Conservation (phyloP, 768 basidiomycete species). For the Lentinus tigrinus region DNA sequence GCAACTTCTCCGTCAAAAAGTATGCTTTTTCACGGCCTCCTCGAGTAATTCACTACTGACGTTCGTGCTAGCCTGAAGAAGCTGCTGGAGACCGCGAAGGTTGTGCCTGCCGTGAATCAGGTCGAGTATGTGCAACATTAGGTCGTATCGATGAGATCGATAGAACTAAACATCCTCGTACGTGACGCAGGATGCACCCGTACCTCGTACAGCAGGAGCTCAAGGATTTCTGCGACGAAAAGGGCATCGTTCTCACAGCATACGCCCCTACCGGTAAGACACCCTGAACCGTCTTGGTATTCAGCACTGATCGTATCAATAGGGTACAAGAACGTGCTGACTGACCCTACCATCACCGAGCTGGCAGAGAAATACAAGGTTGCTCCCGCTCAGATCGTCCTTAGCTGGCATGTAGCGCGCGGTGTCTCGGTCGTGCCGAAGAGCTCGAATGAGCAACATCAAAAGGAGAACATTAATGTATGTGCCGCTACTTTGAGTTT, state of each 20-base stretch:
- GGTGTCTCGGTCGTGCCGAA: conserved; percentile 47
- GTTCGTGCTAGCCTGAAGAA: conserved; percentile 23
- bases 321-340: conserved; percentile 45
- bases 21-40: conserved; percentile 25
- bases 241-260: conserved; percentile 49
- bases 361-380: conserved; percentile 49
- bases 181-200: conserved; percentile 42
- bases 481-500: conserved; percentile 17
- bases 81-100: conserved; percentile 28
- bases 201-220: conserved; percentile 51
- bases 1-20: conserved; percentile 61
- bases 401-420: conserved; percentile 52
- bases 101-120: conserved; percentile 38
- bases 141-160: not conserved
- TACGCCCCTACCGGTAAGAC: conserved; percentile 47
- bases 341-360: conserved; percentile 43
- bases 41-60: not conserved
- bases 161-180: not conserved
- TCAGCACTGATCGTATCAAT: not conserved
- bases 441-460: conserved; percentile 44
- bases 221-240: conserved; percentile 44
- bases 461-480: conserved; percentile 51
- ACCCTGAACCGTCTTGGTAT: not conserved
- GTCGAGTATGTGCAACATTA: conserved; percentile 27
- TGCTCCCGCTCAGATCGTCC: conserved; percentile 45